A percentile compares a stretch with the other conserved stretches of the same genome.
Conservation (phyloP, 352 stramenopile genomes). For the Hyaloperonospora brassicae region DNA sequence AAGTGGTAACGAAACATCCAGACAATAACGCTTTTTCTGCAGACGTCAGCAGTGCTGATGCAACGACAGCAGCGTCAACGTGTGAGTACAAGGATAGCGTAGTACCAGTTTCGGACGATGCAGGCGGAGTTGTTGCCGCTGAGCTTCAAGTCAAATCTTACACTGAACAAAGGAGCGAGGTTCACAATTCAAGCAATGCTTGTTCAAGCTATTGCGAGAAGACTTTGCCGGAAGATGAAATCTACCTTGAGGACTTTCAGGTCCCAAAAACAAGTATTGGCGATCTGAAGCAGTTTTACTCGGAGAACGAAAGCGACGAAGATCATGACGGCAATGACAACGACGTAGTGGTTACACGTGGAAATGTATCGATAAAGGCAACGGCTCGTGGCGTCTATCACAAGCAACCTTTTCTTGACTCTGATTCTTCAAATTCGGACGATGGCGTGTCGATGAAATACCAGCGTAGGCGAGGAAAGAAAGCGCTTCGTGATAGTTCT, state of each 20-base stretch:
- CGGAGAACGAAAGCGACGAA: slow-evolving; percentile 57
- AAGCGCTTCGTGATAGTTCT: slow-evolving; percentile 3
- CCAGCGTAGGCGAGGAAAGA: slow-evolving; percentile 7
- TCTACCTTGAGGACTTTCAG: slow-evolving; percentile 73
- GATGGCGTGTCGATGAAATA: slow-evolving; percentile 7
- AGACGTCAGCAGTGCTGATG: slow-evolving; percentile 28
- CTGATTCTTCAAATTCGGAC: slow-evolving; percentile 47
- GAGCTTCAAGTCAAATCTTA: slow-evolving; percentile 3
- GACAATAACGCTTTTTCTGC: slow-evolving; percentile 50
- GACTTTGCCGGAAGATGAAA: slow-evolving; percentile 27
- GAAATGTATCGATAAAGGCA: slow-evolving; percentile 21
- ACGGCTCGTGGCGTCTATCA: slow-evolving; percentile 32
- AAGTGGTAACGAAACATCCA: slow-evolving; percentile 1
- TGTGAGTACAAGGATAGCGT: slow-evolving; percentile 36
- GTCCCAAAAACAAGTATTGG: slow-evolving; percentile 44
- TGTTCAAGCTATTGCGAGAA: slow-evolving; percentile 11
- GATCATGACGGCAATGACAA: slow-evolving; percentile 36
- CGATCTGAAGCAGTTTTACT: slow-evolving; percentile 76
- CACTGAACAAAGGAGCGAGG: not conserved
- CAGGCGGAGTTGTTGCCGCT: not conserved
- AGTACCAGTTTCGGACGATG: slow-evolving; percentile 6
- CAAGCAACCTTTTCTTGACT: slow-evolving; percentile 71
- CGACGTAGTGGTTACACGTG: slow-evolving; percentile 42
- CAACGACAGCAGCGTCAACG: slow-evolving; percentile 23
- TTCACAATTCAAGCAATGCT: not conserved